A percentile compares a stretch with the other conserved stretches of the same genome.
Evolutionary conservation across 129 eudicot genomes (phyloP).

Genomic region (Helichrysum umbraculigerum): DNA sequence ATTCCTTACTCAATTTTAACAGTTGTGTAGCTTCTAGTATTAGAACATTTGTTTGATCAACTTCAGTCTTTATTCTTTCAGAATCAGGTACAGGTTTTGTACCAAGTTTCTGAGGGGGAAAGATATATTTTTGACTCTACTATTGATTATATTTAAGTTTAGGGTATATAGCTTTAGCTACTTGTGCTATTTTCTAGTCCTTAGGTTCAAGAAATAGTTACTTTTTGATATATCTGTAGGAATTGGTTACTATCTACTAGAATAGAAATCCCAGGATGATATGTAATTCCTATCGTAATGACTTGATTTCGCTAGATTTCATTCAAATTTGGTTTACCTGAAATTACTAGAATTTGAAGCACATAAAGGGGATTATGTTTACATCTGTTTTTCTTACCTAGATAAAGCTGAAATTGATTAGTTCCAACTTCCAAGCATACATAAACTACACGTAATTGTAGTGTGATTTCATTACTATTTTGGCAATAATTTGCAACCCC

Average conservation of each 20-base stretch:
- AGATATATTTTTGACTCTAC: background rate
- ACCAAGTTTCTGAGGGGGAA: constrained; percentile 1
- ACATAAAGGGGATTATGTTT: background rate
- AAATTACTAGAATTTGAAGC: background rate
- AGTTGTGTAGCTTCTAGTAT: constrained; percentile 39
- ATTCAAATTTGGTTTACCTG: background rate
- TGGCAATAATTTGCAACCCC: background rate
- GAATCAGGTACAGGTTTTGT: background rate
- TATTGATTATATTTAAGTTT: background rate
- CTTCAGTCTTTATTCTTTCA: background rate
- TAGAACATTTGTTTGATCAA: constrained; percentile 32
- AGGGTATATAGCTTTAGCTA: background rate
- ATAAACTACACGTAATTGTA: background rate
- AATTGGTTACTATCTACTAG: too few species aligned
- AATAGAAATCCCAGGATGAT: too few species aligned
- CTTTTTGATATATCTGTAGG: background rate
- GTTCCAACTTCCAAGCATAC: background rate
- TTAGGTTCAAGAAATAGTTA: background rate
- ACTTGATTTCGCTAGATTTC: background rate
- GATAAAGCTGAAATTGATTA: background rate
- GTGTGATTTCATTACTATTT: background rate
- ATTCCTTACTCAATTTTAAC: constrained; percentile 35
- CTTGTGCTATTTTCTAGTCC: background rate
- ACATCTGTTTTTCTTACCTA: background rate
- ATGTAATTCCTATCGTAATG: background rate